These are phyloP conservation scores for Collybiopsis luxurians DNA, from an alignment of 768 basidiomycete species.

Conservation along the genomic window DNA sequence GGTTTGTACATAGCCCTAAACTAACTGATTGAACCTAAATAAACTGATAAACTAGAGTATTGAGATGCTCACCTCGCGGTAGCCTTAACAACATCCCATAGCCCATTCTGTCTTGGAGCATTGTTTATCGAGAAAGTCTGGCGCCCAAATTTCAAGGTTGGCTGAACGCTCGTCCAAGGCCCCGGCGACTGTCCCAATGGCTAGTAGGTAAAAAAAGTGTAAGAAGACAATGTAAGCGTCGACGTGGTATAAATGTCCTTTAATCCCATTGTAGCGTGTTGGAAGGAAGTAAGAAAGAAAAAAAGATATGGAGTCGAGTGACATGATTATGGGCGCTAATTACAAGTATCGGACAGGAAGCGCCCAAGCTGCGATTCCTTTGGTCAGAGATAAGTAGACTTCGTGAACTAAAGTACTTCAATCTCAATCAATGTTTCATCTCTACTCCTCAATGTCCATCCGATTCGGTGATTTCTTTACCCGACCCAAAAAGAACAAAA, in stretches of 20 bases:
- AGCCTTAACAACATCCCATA: slow-evolving; percentile 67
- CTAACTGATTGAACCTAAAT: slow-evolving; percentile 86
- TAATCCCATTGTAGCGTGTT: slow-evolving; percentile 55
- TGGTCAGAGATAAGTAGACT: too few relatives aligned
- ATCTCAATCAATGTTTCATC: too few relatives aligned
- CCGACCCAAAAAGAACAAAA: too few relatives aligned
- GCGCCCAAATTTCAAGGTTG: slow-evolving; percentile 93
- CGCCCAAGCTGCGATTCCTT: too few relatives aligned
- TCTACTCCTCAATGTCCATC: too few relatives aligned
- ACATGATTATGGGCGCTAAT: too few relatives aligned
- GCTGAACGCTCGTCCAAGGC: slow-evolving; percentile 95
- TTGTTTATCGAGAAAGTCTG: slow-evolving; percentile 80
- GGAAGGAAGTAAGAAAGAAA: too few relatives aligned
- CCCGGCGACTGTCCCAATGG: slow-evolving; percentile 92
- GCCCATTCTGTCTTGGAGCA: slow-evolving; percentile 53
- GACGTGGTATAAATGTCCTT: slow-evolving; percentile 84
- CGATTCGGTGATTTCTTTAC: too few relatives aligned
- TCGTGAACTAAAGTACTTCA: too few relatives aligned
- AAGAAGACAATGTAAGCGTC: slow-evolving; percentile 90
- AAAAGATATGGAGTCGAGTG: too few relatives aligned
- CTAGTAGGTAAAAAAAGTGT: slow-evolving; percentile 76
- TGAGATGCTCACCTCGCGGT: slow-evolving; percentile 53
- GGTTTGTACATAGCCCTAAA: slow-evolving; percentile 77
- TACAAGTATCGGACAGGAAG: too few relatives aligned
- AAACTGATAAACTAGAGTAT: slow-evolving; percentile 1